phyloP scores from a whole-genome alignment of 2,329 filamentous ascomycete genomes.

The Aspergillus unguis region DNA sequence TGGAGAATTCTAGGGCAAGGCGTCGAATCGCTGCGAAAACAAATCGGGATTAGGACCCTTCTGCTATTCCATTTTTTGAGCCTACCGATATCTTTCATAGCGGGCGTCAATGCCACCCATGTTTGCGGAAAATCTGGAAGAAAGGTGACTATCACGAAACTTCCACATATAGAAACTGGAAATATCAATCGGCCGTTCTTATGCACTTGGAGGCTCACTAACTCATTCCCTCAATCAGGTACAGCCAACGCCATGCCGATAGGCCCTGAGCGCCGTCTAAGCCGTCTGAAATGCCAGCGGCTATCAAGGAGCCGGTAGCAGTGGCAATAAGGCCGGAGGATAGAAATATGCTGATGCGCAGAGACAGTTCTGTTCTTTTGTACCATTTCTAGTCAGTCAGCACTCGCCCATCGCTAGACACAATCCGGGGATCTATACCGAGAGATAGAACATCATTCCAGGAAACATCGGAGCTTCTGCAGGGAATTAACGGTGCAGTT shows the following conservation, averaged over 20 bases:
- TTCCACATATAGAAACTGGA: constrained; percentile 16
- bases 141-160: constrained; percentile 25
- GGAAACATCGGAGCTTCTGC: constrained; percentile 47
- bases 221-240: constrained; percentile 38
- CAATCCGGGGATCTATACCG: constrained; percentile 12
- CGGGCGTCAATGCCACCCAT: constrained; percentile 42
- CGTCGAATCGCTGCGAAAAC: constrained; percentile 38
- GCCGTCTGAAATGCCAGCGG: constrained; percentile 49
- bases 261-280: constrained; percentile 35
- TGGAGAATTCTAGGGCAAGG: constrained; percentile 50
- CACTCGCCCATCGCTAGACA: not conserved
- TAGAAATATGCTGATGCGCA: constrained; percentile 52
- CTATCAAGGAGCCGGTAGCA: constrained; percentile 54
- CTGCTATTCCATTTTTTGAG: not conserved
- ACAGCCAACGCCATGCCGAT: constrained; percentile 43
- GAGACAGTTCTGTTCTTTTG: constrained; percentile 51
- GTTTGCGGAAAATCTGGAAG: constrained; percentile 47
- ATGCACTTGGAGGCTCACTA: not conserved
- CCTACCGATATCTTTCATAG: constrained; percentile 18
- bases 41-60: not conserved
- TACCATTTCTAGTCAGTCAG: constrained; percentile 44
- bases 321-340: constrained; percentile 49
- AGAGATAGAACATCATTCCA: constrained; percentile 49
- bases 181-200: not conserved
- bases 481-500: not conserved